These are phyloP conservation scores for Daldinia caldariorum DNA, from an alignment of 495 filamentous ascomycete species.

Conservation along the genomic window DNA sequence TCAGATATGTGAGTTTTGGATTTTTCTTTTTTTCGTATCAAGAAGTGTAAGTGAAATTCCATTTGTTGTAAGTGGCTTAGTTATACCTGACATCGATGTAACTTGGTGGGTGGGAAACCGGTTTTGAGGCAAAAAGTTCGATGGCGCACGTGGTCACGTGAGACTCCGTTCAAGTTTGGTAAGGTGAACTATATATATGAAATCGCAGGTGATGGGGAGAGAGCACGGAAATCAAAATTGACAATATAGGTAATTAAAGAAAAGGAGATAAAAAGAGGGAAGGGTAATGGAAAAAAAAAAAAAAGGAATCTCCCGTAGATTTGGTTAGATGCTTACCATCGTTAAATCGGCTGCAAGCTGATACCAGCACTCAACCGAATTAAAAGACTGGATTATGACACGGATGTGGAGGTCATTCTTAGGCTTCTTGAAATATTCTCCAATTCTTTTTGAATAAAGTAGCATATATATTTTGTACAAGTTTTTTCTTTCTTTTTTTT, in stretches of 20 bases:
- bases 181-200: too few species aligned
- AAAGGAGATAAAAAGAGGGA: background rate
- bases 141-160: constrained; percentile 40
- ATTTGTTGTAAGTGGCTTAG: constrained; percentile 4
- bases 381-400: background rate
- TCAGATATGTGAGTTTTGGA: background rate
- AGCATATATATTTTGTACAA: constrained; percentile 46
- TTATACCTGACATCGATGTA: background rate
- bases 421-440: constrained; percentile 26
- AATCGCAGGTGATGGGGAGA: background rate
- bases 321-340: constrained; percentile 2
- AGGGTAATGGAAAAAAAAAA: background rate
- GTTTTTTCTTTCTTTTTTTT: constrained; percentile 34
- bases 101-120: constrained; percentile 25
- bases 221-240: background rate
- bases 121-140: constrained; percentile 36
- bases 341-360: background rate
- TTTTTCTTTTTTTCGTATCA: background rate
- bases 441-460: constrained; percentile 21
- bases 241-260: background rate
- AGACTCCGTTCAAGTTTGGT: constrained; percentile 1
- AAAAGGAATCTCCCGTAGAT: background rate
- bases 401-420: background rate
- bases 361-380: constrained; percentile 1
- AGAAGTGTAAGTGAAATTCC: background rate